phyloP scores from a whole-genome alignment of 495 filamentous ascomycete species.

The Melanomma pulvis-pyrius region DNA sequence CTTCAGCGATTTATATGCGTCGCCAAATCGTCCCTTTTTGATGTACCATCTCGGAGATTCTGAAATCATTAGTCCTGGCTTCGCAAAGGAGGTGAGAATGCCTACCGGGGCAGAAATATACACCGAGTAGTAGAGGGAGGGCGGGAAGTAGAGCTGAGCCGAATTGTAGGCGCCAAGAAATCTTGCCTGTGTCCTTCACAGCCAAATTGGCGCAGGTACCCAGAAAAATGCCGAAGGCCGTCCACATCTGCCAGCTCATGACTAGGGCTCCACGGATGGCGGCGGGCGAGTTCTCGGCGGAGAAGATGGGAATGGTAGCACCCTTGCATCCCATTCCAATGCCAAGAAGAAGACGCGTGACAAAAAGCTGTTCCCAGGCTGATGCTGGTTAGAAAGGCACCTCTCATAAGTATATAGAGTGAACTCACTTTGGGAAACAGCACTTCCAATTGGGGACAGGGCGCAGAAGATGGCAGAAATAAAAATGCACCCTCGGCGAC shows the following conservation, averaged over 20 bases:
- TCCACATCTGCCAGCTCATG: conserved; percentile 73
- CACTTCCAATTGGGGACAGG: conserved; percentile 60
- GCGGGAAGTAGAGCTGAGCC: conserved; percentile 79
- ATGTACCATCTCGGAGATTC: conserved; percentile 72
- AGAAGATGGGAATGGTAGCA: conserved; percentile 61
- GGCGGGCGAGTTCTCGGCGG: conserved; percentile 76
- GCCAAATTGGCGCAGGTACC: conserved; percentile 73
- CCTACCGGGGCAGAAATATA: conserved; percentile 66
- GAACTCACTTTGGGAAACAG: conserved; percentile 50
- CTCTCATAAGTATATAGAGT: neutral
- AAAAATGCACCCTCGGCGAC: conserved; percentile 64
- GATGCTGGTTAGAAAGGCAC: conserved; percentile 39
- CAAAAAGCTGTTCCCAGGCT: conserved; percentile 15
- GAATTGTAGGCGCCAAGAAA: conserved; percentile 78
- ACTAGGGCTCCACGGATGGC: conserved; percentile 75
- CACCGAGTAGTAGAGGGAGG: conserved; percentile 63
- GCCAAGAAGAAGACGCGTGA: conserved; percentile 22
- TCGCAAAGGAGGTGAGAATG: neutral
- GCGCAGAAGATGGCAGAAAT: conserved; percentile 63
- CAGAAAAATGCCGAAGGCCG: conserved; percentile 60
- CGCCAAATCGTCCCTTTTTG: conserved; percentile 55
- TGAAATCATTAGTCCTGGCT: neutral
- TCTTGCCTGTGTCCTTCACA: conserved; percentile 56
- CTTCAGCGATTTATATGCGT: conserved; percentile 61
- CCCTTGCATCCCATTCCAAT: conserved; percentile 69